Conservation (phyloP, 441 rosid species). For the Eutrema salsugineum region DNA sequence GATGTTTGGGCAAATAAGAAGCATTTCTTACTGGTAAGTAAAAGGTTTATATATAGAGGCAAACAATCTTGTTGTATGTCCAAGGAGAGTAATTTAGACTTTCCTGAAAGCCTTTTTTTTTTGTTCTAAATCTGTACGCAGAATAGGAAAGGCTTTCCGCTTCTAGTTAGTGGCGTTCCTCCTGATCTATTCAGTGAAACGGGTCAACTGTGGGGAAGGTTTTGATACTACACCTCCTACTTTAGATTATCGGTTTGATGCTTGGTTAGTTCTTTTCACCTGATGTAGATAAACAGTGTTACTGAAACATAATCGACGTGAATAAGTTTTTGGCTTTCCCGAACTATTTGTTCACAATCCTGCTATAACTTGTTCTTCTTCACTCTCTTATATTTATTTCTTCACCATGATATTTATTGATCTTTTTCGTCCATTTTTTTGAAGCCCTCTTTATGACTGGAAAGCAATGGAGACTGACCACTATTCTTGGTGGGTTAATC, state of each 20-base stretch:
- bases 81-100: conserved; percentile 3
- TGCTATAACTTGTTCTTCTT: neutral
- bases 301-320: neutral
- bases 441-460: conserved; percentile 96
- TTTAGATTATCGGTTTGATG: neutral
- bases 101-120: conserved; percentile 9
- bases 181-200: conserved; percentile 97
- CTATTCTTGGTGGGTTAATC: conserved; percentile 87
- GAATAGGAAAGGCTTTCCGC: conserved; percentile 82
- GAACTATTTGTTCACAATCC: neutral
- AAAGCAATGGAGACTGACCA: conserved; percentile 85
- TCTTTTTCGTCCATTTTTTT: conserved; percentile 5
- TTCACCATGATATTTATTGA: neutral
- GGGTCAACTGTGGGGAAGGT: conserved; percentile 98
- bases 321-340: neutral
- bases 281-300: neutral
- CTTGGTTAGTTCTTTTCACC: neutral
- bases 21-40: conserved; percentile 75
- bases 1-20: conserved; percentile 98
- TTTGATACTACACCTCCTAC: conserved; percentile 14
- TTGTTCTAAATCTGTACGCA: conserved; percentile 29
- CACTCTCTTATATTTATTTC: neutral
- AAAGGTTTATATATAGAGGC: neutral
- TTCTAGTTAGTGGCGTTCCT: conserved; percentile 90
- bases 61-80: neutral